Base-by-base conservation (phyloP, 768 basidiomycete species). In the button mushroom (Agaricus bisporus) region DNA sequence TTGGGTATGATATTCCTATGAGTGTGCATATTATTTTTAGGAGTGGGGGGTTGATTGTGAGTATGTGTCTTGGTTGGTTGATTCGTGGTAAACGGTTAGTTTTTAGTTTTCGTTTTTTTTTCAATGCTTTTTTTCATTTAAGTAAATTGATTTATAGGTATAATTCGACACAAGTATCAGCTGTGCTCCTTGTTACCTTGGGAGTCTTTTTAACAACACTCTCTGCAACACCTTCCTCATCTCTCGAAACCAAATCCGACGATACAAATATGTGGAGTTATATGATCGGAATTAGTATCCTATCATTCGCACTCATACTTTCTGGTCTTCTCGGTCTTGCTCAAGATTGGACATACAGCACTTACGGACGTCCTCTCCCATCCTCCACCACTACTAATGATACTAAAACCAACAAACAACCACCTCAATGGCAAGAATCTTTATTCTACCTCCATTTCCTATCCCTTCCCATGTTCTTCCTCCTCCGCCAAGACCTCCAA, bases 1-100 rank as follows among this genome's bases (percentile, higher is more conserved):
- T 98, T 63, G 87, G 78, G 5, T 93, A 86, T 64, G 68, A 77
- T 38, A 86, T 97, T 55, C 93, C 95, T 18, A 92, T 97, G 82
- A 71, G 89, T 0, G 86, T 98, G 1, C 94, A 98, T 68, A 95
- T 98, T 66, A 88, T 98, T 56, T 95, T 95, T 64, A 79, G 94
- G 39, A 91, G 89, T 59, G 93, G 89, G 0, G 94, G 93, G 0
- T 72, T 95, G 51, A 80, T 91, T 29, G 74, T 94, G 26, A 92
- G 85, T 60, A 86, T 98, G 82, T 26, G 87, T 12, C 75, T 94
- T 47, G 92, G 91, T 1, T 86, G 82, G 76, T 51, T 86, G 2
- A 56, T 91, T 15, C 77, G 71, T 1, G 75, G 79, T 2, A 88
- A 85, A 66, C 77, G 76, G 82, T 87, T 56, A 51, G 81, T 67